Evolutionary conservation across 2,329 filamentous ascomycete genomes (phyloP).

Genomic region (Fusarium aywerte): DNA sequence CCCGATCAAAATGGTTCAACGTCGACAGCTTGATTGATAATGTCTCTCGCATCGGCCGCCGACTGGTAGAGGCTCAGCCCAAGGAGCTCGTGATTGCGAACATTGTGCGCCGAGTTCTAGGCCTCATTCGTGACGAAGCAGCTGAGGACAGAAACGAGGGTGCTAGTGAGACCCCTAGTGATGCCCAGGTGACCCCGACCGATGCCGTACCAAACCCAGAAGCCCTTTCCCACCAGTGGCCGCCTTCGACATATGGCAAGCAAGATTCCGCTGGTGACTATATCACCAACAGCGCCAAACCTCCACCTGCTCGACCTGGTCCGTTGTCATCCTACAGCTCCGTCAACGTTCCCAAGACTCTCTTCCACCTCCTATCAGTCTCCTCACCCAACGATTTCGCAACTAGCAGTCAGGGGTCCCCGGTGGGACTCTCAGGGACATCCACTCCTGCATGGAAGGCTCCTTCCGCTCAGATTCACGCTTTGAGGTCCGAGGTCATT

Average conservation of each 20-base stretch:
- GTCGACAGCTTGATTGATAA: constrained; percentile 82
- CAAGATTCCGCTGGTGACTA: constrained; percentile 50
- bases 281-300: constrained; percentile 44
- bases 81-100: constrained; percentile 94
- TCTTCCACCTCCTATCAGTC: constrained; percentile 88
- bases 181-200: constrained; percentile 55
- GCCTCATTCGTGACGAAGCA: constrained; percentile 90
- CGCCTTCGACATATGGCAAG: constrained; percentile 50
- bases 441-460: constrained; percentile 59
- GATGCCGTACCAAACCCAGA: constrained; percentile 51
- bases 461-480: constrained; percentile 64
- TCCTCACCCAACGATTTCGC: constrained; percentile 62
- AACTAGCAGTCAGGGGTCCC: constrained; percentile 55
- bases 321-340: constrained; percentile 71
- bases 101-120: constrained; percentile 88
- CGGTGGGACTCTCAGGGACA: constrained; percentile 59
- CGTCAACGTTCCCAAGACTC: constrained; percentile 76
- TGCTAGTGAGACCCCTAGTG: constrained; percentile 68
- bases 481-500: constrained; percentile 89
- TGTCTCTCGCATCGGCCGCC: constrained; percentile 80
- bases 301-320: constrained; percentile 64
- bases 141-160: constrained; percentile 79
- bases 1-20: constrained; percentile 80
- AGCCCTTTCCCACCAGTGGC: constrained; percentile 45
- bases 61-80: constrained; percentile 84